These are phyloP conservation scores for Penicillium steckii DNA, from an alignment of 495 filamentous ascomycete species.

Conservation along the genomic window DNA sequence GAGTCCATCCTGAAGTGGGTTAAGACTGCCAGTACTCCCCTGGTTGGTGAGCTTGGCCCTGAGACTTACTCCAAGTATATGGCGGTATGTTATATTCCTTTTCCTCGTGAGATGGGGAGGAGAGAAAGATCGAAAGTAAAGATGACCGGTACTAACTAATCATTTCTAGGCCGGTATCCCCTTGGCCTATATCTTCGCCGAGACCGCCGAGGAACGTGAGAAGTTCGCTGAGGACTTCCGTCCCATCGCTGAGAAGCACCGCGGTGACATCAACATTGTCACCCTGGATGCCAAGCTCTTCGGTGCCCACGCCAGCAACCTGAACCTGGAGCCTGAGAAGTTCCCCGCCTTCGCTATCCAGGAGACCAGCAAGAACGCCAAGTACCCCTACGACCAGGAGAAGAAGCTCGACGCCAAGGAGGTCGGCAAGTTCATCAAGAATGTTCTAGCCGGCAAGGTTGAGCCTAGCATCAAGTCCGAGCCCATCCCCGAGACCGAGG, in stretches of 20 bases:
- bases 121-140: background rate
- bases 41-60: slow-evolving; percentile 95
- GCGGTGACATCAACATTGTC: slow-evolving; percentile 90
- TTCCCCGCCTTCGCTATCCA: slow-evolving; percentile 99
- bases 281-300: slow-evolving; percentile 96
- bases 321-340: slow-evolving; percentile 92
- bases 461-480: slow-evolving; percentile 98
- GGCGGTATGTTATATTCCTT: slow-evolving; percentile 54
- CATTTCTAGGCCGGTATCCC: slow-evolving; percentile 72
- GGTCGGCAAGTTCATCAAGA: slow-evolving; percentile 80
- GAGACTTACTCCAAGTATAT: slow-evolving; percentile 98
- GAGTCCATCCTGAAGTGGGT: slow-evolving; percentile 78
- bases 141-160: slow-evolving; percentile 6
- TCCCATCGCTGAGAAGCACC: slow-evolving; percentile 56
- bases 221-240: slow-evolving; percentile 64
- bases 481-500: slow-evolving; percentile 92
- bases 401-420: slow-evolving; percentile 74
- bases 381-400: slow-evolving; percentile 90
- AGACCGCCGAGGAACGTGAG: slow-evolving; percentile 85
- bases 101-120: background rate
- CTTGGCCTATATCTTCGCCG: slow-evolving; percentile 96
- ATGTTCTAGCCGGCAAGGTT: slow-evolving; percentile 85
- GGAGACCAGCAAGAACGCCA: slow-evolving; percentile 91
- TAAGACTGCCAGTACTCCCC: slow-evolving; percentile 79
- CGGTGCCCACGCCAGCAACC: slow-evolving; percentile 92